A percentile compares a stretch with the other conserved stretches of the same genome.
Conservation (phyloP, 306 rosid species). For the Pyrus betulifolia region DNA sequence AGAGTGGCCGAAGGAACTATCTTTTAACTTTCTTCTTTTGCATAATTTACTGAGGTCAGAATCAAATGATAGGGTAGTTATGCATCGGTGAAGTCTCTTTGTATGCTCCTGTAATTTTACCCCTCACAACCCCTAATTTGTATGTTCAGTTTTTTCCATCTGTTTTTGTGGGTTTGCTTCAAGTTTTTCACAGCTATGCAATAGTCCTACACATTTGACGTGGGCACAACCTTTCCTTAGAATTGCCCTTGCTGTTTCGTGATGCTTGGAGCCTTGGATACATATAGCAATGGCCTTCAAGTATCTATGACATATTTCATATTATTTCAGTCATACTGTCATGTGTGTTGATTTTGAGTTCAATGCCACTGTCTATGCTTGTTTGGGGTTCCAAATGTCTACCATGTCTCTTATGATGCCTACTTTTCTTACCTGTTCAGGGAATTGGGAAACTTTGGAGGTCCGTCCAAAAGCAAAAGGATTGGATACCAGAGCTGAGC, state of each 20-base stretch:
- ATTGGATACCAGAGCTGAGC: slow-evolving; percentile 75
- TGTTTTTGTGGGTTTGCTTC: neutral
- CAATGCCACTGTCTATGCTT: neutral
- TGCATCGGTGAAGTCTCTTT: neutral
- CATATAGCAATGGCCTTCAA: neutral
- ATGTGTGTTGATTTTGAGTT: neutral
- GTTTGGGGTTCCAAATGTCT: neutral
- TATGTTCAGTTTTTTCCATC: neutral
- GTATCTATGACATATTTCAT: neutral
- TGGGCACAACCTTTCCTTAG: neutral
- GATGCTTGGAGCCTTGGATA: neutral
- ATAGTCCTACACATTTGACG: neutral
- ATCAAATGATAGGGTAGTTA: neutral
- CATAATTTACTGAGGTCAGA: neutral
- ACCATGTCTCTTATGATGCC: slow-evolving; percentile 4
- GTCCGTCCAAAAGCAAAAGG: slow-evolving; percentile 83
- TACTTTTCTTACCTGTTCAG: slow-evolving; percentile 27
- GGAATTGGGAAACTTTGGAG: slow-evolving; percentile 95
- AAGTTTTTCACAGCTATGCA: neutral
- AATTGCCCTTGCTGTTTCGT: neutral
- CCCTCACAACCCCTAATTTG: neutral
- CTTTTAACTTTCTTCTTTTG: neutral
- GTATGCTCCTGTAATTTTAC: neutral
- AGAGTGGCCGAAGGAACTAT: neutral
- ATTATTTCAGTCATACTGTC: neutral